Evolutionary conservation across 106 monocot genomes (phyloP).

Genomic region (Allium cepa): DNA sequence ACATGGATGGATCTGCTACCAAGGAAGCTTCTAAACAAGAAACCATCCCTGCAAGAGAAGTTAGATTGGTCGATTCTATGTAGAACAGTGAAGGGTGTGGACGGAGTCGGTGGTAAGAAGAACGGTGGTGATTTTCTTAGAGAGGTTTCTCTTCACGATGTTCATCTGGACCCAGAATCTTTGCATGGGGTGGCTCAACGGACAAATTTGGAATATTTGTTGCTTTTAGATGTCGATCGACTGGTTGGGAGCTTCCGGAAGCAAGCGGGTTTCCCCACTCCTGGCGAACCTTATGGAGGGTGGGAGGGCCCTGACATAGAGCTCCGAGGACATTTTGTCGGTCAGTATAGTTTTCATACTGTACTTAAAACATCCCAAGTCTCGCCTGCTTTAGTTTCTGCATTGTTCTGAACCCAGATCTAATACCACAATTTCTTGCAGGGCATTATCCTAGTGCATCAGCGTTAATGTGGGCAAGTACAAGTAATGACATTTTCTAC

Average conservation of each 20-base stretch:
- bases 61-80: slow-evolving; percentile 72
- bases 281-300: slow-evolving; percentile 71
- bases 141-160: slow-evolving; percentile 75
- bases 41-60: slow-evolving; percentile 11
- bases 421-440: slow-evolving; percentile 16
- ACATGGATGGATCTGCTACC: slow-evolving; percentile 69
- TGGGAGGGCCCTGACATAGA: slow-evolving; percentile 68
- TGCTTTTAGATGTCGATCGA: slow-evolving; percentile 67
- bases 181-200: slow-evolving; percentile 60
- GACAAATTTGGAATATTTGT: slow-evolving; percentile 85
- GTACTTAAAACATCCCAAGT: too few species aligned
- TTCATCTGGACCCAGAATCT: slow-evolving; percentile 58
- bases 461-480: slow-evolving; percentile 92
- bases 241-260: slow-evolving; percentile 82
- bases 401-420: too few species aligned
- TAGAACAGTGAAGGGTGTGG: slow-evolving; percentile 27
- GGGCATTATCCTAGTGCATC: slow-evolving; percentile 96
- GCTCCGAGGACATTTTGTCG: slow-evolving; percentile 83
- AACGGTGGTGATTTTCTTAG: slow-evolving; percentile 36
- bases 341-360: neutral
- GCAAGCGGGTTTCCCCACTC: slow-evolving; percentile 50
- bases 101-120: neutral
- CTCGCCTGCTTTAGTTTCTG: too few species aligned
- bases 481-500: slow-evolving; percentile 53
- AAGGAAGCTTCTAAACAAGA: slow-evolving; percentile 28